A percentile compares a stretch with the other conserved stretches of the same genome.
These are phyloP conservation scores for Mucor lusitanicus DNA, from an alignment of 371 early-diverging fungal species.

Conservation along the genomic window DNA sequence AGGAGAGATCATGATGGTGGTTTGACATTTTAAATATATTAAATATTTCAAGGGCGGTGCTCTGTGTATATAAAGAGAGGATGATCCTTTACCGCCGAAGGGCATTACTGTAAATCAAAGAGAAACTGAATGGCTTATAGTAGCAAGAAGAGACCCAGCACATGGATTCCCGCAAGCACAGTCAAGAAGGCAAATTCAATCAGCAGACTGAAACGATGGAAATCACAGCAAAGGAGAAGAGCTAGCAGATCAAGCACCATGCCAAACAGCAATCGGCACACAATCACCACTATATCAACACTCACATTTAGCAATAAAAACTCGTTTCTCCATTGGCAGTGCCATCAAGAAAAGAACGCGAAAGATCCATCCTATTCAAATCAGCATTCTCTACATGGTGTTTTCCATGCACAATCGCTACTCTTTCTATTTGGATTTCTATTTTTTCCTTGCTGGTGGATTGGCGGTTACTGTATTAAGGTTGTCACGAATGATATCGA, in stretches of 20 bases:
- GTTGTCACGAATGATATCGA: not conserved
- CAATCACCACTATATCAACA: constrained; percentile 19
- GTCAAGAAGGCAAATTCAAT: not conserved
- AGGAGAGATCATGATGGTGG: not conserved
- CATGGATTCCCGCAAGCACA: constrained; percentile 1
- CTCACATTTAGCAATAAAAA: not conserved
- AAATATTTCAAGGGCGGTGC: not conserved
- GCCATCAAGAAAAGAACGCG: not conserved
- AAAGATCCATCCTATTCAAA: not conserved
- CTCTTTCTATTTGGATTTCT: constrained; percentile 48
- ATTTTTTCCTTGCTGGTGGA: constrained; percentile 52
- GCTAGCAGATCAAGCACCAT: not conserved
- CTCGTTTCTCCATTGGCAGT: not conserved
- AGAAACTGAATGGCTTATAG: not conserved
- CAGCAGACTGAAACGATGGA: not conserved
- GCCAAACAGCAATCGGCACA: constrained; percentile 1
- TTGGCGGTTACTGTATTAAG: constrained; percentile 29
- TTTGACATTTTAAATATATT: not conserved
- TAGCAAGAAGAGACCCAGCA: constrained; percentile 3
- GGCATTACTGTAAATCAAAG: not conserved
- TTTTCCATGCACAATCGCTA: constrained; percentile 50
- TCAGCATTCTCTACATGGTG: constrained; percentile 16
- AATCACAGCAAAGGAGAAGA: not conserved
- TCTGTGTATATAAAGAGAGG: not conserved
- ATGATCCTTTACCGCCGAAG: not conserved